phyloP scores from a whole-genome alignment of 257 asterid genomes.

The Datura wrightii region DNA sequence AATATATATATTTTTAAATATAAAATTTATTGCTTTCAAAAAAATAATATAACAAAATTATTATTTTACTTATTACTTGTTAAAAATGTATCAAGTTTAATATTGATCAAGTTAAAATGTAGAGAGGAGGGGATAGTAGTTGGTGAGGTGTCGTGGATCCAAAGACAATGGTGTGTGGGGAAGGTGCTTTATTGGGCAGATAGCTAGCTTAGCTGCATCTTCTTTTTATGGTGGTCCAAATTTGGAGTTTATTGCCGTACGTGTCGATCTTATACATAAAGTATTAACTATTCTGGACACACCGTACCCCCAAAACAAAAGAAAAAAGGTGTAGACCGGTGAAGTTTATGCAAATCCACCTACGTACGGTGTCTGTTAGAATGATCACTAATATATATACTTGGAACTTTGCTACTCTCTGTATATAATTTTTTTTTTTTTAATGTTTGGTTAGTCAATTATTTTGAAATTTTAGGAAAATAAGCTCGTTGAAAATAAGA shows the following conservation, averaged over 20 bases:
- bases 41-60: no score
- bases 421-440: no score
- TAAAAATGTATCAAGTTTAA: no score
- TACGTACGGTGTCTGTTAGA: background rate
- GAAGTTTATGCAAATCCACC: background rate
- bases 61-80: no score
- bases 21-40: no score
- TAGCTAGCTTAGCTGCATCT: background rate
- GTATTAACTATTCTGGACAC: background rate
- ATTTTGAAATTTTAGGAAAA: no score
- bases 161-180: constrained; percentile 41
- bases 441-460: no score
- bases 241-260: background rate
- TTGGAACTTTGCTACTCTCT: no score
- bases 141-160: constrained; percentile 51
- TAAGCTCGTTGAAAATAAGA: no score
- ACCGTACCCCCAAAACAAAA: background rate
- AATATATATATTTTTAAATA: no score
- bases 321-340: background rate
- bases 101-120: no score
- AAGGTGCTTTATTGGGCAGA: constrained; percentile 23
- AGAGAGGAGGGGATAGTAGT: constrained; percentile 11
- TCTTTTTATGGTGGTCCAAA: constrained; percentile 40
- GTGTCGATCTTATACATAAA: background rate
- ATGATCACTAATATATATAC: background rate